Base-by-base conservation (phyloP, 2,329 filamentous ascomycete species). In the Tolypocladium sp. region DNA sequence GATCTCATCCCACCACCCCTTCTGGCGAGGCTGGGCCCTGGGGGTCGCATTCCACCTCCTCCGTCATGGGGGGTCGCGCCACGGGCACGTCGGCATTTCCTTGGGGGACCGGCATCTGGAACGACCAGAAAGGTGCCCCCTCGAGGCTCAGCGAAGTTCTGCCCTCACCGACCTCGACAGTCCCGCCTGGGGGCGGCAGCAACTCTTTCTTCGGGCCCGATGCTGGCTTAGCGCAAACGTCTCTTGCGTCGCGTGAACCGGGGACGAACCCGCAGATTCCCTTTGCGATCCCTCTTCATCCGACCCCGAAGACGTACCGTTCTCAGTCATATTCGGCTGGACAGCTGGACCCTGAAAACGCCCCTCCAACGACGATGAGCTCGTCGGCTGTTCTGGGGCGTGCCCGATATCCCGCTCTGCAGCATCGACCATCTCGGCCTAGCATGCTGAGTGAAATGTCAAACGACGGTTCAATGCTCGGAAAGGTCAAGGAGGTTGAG, bases 291-390 rank as follows among this genome's bases (percentile, higher is more conserved):
- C 92, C 92, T 4, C 79, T 96, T 25, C 90, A 96, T 63, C 92
- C 93, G 1, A 94, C 91, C 0, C 90, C 90, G 2, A 97, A 97
- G 73, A 92, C 91, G 1, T 94, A 96, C 67, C 87, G 94, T 51
- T 99, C 94, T 7, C 91, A 97, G 73, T 97, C 94, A 5, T 97
- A 97, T 73, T 97, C 93, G 0, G 93, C 96, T 55, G 92, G 92
- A 5, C 92, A 97, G 70, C 79, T 92, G 61, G 92, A 96, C 57
- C 82, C 87, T 1, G 90, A 93, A 60, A 74, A 74, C 1, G 67
- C 74, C 3, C 66, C 75, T 17, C 68, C 73, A 4, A 65, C 76
- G 33, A 67, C 73, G 2, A 74, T 80, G 70, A 76, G 73, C 59
- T 71, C 79, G 3, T 76, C 82, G 4, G 73, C 81, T 4, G 74